Percentiles rank a stretch among this genome's conserved stretches.
These are phyloP conservation scores for Inonotus obliquus DNA, from an alignment of 1,284 basidiomycete species.

Conservation along the genomic window DNA sequence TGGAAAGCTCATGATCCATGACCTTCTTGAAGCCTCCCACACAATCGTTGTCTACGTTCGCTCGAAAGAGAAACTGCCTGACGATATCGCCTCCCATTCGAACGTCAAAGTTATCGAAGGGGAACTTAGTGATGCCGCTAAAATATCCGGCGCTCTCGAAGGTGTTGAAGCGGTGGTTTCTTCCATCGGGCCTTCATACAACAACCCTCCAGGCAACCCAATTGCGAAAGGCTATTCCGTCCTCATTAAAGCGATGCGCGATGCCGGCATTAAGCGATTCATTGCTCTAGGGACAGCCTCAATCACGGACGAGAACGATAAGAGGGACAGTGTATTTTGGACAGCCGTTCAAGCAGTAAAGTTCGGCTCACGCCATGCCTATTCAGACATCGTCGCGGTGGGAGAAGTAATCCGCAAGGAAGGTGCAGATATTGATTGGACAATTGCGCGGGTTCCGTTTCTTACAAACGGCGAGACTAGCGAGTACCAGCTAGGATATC, in stretches of 20 bases:
- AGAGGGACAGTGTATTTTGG: constrained; percentile 44
- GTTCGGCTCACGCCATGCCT: constrained; percentile 35
- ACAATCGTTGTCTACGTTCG: constrained; percentile 56
- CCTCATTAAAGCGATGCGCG: constrained; percentile 51
- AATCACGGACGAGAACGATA: constrained; percentile 55
- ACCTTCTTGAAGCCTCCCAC: constrained; percentile 42
- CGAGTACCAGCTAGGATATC: constrained; percentile 51
- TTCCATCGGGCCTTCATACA: constrained; percentile 49
- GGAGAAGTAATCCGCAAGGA: constrained; percentile 48
- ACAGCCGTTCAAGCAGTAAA: constrained; percentile 38
- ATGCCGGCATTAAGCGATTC: constrained; percentile 47
- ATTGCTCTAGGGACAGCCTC: constrained; percentile 62
- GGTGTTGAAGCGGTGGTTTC: constrained; percentile 60
- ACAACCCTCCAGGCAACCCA: constrained; percentile 43
- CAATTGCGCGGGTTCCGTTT: constrained; percentile 58
- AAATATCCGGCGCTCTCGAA: constrained; percentile 46
- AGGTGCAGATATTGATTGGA: constrained; percentile 54
- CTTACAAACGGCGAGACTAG: constrained; percentile 44
- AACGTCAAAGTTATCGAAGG: constrained; percentile 49
- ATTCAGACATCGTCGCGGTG: constrained; percentile 46
- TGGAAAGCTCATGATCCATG: constrained; percentile 50
- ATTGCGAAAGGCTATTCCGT: constrained; percentile 52
- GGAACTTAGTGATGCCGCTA: constrained; percentile 45
- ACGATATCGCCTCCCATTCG: constrained; percentile 39
- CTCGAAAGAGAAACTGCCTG: constrained; percentile 55